Conservation (phyloP, 2,329 filamentous ascomycete genomes). For the Cercospora nicotianae region DNA sequence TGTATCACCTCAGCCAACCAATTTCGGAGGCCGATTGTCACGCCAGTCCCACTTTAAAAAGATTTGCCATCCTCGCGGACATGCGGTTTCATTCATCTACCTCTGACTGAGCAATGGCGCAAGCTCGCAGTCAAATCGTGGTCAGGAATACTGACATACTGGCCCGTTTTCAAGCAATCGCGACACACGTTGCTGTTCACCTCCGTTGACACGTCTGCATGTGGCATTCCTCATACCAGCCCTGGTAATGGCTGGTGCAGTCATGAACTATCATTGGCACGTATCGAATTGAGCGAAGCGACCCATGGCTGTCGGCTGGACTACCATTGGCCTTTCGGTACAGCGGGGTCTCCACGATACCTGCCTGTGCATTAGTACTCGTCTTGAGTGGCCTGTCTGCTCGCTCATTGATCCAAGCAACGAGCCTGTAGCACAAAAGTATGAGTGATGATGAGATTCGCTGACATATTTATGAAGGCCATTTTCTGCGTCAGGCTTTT, state of each 20-base stretch:
- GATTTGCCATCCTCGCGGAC: neutral
- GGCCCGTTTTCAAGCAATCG: neutral
- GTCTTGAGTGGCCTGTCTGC: neutral
- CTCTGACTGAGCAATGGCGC: neutral
- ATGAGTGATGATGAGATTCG: neutral
- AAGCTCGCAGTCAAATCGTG: neutral
- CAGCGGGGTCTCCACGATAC: neutral
- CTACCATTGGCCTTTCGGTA: constrained; percentile 7
- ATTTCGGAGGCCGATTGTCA: constrained; percentile 3
- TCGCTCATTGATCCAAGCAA: neutral
- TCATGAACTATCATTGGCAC: neutral
- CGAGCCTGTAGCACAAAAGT: neutral
- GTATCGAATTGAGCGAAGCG: neutral
- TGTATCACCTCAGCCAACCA: constrained; percentile 9
- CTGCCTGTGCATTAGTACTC: neutral
- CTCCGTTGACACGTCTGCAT: neutral
- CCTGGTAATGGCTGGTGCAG: neutral
- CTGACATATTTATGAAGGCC: neutral
- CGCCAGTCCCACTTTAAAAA: constrained; percentile 3
- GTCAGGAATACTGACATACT: neutral
- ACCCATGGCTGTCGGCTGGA: neutral
- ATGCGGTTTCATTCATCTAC: neutral
- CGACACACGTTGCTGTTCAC: neutral
- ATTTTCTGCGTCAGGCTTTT: neutral
- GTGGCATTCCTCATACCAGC: neutral